Percentiles rank a stretch among this genome's conserved stretches.
Conservation (phyloP, 129 eudicot genomes). For the Sambucus nigra region DNA sequence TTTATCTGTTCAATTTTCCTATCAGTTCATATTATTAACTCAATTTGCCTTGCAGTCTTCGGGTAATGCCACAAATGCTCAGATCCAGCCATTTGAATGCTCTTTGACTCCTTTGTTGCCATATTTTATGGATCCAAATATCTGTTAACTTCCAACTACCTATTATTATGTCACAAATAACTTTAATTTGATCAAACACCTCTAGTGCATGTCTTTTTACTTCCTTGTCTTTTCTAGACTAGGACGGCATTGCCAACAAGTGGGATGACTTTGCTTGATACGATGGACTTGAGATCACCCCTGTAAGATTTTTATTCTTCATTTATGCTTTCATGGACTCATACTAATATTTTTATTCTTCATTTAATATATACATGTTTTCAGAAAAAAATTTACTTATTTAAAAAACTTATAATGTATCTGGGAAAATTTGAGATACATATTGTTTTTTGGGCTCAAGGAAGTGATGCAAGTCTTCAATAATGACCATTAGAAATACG, state of each 20-base stretch:
- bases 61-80: constrained; percentile 28
- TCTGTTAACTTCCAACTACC: constrained; percentile 40
- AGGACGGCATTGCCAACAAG: constrained; percentile 46
- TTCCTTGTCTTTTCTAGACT: constrained; percentile 22
- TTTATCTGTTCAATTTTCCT: no score
- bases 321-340: no score
- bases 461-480: no score
- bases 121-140: constrained; percentile 44
- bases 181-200: no score
- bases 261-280: constrained; percentile 62
- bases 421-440: no score
- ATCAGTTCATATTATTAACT: no score
- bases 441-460: no score
- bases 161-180: constrained; percentile 76
- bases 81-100: constrained; percentile 32
- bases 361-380: no score
- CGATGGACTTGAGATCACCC: constrained; percentile 68
- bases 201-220: background rate
- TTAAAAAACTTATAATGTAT: no score
- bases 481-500: no score
- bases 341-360: no score
- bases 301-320: constrained; percentile 30
- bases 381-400: no score
- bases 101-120: constrained; percentile 40
- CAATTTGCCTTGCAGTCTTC: constrained; percentile 11